Percentiles rank a stretch among this genome's conserved stretches.
Conservation (phyloP, 2,329 filamentous ascomycete genomes). For the Pseudopithomyces chartarum region DNA sequence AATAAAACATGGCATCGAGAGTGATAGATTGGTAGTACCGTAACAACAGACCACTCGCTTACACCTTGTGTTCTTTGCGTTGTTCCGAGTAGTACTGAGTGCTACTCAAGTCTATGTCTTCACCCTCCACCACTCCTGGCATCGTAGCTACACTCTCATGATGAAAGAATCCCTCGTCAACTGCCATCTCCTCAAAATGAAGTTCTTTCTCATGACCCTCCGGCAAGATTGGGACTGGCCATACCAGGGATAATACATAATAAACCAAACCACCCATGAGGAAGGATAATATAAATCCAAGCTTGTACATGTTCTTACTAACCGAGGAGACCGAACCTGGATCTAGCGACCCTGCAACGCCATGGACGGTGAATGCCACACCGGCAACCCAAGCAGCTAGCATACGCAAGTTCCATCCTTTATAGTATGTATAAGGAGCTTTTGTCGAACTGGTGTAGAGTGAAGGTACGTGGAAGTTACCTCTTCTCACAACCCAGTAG, state of each 20-base stretch:
- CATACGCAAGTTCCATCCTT: slow-evolving; percentile 28
- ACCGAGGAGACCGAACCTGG: slow-evolving; percentile 16
- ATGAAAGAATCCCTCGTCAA: slow-evolving; percentile 23
- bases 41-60: background rate
- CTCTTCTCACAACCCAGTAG: slow-evolving; percentile 23
- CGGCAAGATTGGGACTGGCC: slow-evolving; percentile 8
- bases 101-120: slow-evolving; percentile 11
- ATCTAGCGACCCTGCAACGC: slow-evolving; percentile 21
- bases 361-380: slow-evolving; percentile 25
- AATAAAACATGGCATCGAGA: too few relatives aligned
- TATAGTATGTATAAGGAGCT: slow-evolving; percentile 23
- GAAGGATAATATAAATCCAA: slow-evolving; percentile 20
- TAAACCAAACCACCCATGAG: slow-evolving; percentile 22
- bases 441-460: slow-evolving; percentile 15
- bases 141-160: slow-evolving; percentile 19
- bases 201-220: slow-evolving; percentile 11
- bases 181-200: slow-evolving; percentile 20
- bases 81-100: background rate
- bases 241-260: slow-evolving; percentile 2
- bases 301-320: slow-evolving; percentile 27
- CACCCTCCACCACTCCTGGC: slow-evolving; percentile 19
- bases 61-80: background rate
- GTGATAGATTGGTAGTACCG: too few relatives aligned
- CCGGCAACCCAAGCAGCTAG: slow-evolving; percentile 21
- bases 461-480: slow-evolving; percentile 26